Evolutionary conservation across 192 early-diverging fungal species (phyloP), one percentile per base, ranked within the genome.

Genomic region (Umbelopsis isabellina): DNA sequence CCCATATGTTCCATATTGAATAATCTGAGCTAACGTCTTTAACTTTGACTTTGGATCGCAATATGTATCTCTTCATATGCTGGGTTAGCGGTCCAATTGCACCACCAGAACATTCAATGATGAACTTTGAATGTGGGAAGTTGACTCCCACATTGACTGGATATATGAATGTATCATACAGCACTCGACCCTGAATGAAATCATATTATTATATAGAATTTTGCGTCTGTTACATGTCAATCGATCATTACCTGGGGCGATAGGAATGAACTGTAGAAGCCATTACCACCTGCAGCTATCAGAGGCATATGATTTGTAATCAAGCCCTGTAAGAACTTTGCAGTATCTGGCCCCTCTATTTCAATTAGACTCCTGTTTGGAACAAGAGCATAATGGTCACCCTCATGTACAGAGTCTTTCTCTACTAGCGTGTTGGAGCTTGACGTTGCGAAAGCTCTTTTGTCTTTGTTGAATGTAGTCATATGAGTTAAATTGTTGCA

Each of bases 121-220:
- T 72, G 73, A 85, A 95, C 41, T 74, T 80, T 1, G 89, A 87
- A 50, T 90, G 88, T 37, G 88, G 87, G 46, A 91, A 90, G 25
- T 86, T 83, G 30, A 69, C 75, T 12, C 82, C 83, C 0, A 64
- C 53, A 78, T 92, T 91, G 23, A 80, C 67, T 4, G 92, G 92
- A 77, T 97, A 92, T 22, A 99, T 86, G 70, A 99, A 96, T 22
- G 89, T 90, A 74, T 99, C 97, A 55, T 85, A 93, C 15, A 99
- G 78, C 30, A 97, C 80, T 44, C 97, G 87, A 18, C 97, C 97
- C 90, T 93, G 73, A 8, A 46, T 45, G 15, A 22, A 69, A 71
- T 21, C 15, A 35, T 16, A 1, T 49, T 55, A 27, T 1, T 41
- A 49, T 30, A 30, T 30, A 68, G 55, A 1, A 16, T 48, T 75